Evolutionary conservation across 2,329 filamentous ascomycete species (phyloP).

Genomic region (Rhynchosporium agropyri): DNA sequence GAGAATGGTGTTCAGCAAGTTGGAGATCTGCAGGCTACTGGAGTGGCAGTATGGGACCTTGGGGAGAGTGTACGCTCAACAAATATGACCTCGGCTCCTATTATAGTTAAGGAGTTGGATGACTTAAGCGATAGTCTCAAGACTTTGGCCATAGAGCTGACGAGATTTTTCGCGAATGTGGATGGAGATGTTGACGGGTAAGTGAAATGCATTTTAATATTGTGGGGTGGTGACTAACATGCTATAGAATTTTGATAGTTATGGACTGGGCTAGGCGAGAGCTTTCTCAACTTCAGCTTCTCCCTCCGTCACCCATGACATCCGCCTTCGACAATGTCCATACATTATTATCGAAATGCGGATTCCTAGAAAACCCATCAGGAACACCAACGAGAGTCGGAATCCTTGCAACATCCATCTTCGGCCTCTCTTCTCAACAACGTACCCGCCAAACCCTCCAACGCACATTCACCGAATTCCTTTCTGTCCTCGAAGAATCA

Average conservation of each 20-base stretch:
- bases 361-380: constrained; percentile 57
- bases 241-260: constrained; percentile 75
- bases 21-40: constrained; percentile 84
- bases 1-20: constrained; percentile 87
- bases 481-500: constrained; percentile 84
- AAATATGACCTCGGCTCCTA: constrained; percentile 86
- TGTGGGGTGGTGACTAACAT: constrained; percentile 30
- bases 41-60: constrained; percentile 92
- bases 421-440: constrained; percentile 80
- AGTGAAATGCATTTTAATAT: constrained; percentile 35
- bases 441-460: constrained; percentile 79
- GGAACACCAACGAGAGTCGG: constrained; percentile 70
- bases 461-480: constrained; percentile 84
- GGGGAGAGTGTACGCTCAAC: constrained; percentile 86
- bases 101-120: constrained; percentile 85
- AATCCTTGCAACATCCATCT: constrained; percentile 67
- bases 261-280: constrained; percentile 97
- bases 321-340: constrained; percentile 83
- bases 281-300: constrained; percentile 67
- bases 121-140: constrained; percentile 84
- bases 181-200: constrained; percentile 88
- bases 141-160: constrained; percentile 80
- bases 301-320: constrained; percentile 65
- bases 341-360: constrained; percentile 68
- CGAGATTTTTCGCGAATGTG: constrained; percentile 89